Evolutionary conservation across 352 stramenopile species (phyloP).

Genomic region (Phytophthora citricola): DNA sequence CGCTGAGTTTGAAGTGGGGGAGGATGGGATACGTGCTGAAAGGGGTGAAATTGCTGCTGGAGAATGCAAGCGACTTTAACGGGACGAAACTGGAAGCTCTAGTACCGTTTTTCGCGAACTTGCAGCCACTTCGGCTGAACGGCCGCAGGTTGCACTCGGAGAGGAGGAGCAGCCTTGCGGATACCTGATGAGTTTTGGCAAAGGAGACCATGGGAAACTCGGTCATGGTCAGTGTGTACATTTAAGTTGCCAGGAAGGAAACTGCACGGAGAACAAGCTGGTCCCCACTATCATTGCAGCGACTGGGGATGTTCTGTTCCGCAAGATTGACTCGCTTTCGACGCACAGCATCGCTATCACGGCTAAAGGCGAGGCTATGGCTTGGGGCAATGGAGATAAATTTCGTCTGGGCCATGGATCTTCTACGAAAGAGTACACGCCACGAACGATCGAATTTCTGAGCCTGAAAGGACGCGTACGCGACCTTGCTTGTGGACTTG

Average conservation of each 20-base stretch:
- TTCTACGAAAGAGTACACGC: constrained; percentile 75
- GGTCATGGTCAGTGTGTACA: constrained; percentile 81
- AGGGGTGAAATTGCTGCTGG: constrained; percentile 47
- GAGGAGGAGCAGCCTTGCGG: constrained; percentile 44
- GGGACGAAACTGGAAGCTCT: constrained; percentile 37
- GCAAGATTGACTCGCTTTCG: constrained; percentile 84
- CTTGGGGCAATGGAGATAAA: constrained; percentile 89
- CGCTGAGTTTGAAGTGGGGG: constrained; percentile 74
- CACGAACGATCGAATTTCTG: constrained; percentile 67
- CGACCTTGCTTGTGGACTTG: constrained; percentile 70
- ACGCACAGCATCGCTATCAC: constrained; percentile 85
- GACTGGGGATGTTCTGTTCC: constrained; percentile 55
- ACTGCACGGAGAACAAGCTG: constrained; percentile 87
- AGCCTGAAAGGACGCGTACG: constrained; percentile 61
- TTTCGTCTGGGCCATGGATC: constrained; percentile 80
- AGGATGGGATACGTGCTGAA: constrained; percentile 60
- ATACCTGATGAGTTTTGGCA: constrained; percentile 86
- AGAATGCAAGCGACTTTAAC: constrained; percentile 26
- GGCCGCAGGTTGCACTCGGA: constrained; percentile 17
- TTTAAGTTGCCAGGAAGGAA: constrained; percentile 65
- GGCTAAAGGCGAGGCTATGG: constrained; percentile 64
- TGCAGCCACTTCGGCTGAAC: constrained; percentile 36
- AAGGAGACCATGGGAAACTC: constrained; percentile 86
- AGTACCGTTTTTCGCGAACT: constrained; percentile 49
- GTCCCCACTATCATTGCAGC: constrained; percentile 67